Evolutionary conservation across 148 eudicot species (phyloP).

Genomic region (Amaranthus palmeri): DNA sequence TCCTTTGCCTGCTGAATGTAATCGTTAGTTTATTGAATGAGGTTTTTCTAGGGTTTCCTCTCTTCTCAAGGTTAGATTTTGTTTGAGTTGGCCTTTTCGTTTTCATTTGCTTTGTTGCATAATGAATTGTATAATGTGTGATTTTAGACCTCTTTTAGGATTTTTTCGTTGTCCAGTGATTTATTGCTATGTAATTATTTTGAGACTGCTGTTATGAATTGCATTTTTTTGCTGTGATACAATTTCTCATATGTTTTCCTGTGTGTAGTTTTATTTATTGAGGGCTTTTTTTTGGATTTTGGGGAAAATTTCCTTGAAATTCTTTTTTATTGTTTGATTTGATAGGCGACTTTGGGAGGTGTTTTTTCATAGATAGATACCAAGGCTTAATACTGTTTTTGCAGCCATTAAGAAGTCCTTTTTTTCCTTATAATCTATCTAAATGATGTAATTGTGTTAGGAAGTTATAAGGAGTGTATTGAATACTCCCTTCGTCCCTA

Average conservation of each 20-base stretch:
- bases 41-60: neutral
- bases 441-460: too few relatives aligned
- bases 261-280: neutral
- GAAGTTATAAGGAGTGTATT: too few relatives aligned
- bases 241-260: neutral
- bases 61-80: neutral
- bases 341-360: too few relatives aligned
- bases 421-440: too few relatives aligned
- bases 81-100: neutral
- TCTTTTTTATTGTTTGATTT: too few relatives aligned
- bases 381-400: too few relatives aligned
- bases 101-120: neutral
- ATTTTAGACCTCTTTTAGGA: neutral
- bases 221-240: neutral
- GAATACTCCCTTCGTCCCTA: too few relatives aligned
- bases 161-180: neutral
- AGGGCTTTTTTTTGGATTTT: neutral
- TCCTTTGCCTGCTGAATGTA: slow-evolving; percentile 88
- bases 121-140: neutral
- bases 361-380: too few relatives aligned
- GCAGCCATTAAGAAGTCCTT: too few relatives aligned
- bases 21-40: slow-evolving; percentile 37
- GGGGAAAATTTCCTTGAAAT: neutral
- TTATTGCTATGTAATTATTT: neutral
- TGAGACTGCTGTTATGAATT: neutral